Evolutionary conservation across 164 flowering plant genomes (phyloP).

Genomic region (Sedum album): DNA sequence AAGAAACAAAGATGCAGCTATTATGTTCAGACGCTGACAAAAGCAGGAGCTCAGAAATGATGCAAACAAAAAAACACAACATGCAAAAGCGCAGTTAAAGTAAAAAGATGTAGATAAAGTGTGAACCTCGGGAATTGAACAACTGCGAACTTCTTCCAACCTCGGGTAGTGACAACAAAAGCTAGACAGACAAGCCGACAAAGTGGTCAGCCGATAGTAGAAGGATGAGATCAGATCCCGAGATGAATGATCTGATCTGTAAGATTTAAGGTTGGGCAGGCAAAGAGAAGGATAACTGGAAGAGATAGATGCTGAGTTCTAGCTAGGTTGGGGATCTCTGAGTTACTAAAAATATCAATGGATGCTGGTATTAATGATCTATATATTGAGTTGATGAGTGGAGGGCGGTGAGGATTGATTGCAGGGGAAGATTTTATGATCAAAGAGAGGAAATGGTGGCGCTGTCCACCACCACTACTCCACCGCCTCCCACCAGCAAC

Average conservation of each 20-base stretch:
- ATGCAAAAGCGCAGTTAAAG: neutral
- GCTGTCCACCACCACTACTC: constrained; percentile 8
- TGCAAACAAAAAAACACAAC: neutral
- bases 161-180: neutral
- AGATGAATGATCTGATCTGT: neutral
- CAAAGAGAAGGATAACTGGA: neutral
- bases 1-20: neutral
- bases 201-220: neutral
- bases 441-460: constrained; percentile 8
- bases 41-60: neutral
- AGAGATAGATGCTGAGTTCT: neutral
- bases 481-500: constrained; percentile 9
- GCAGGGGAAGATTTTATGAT: constrained; percentile 5
- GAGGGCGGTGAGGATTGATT: neutral
- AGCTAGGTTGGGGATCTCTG: neutral
- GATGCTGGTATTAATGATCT: constrained; percentile 2
- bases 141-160: neutral
- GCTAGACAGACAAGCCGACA: neutral
- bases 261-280: neutral
- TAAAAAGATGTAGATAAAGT: constrained; percentile 5
- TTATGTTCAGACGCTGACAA: neutral
- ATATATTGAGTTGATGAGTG: constrained; percentile 1
- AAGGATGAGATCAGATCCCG: neutral
- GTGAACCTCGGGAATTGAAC: neutral
- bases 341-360: neutral